Base-by-base conservation (phyloP, 352 stramenopile species). In the Aphanomyces euteiches region DNA sequence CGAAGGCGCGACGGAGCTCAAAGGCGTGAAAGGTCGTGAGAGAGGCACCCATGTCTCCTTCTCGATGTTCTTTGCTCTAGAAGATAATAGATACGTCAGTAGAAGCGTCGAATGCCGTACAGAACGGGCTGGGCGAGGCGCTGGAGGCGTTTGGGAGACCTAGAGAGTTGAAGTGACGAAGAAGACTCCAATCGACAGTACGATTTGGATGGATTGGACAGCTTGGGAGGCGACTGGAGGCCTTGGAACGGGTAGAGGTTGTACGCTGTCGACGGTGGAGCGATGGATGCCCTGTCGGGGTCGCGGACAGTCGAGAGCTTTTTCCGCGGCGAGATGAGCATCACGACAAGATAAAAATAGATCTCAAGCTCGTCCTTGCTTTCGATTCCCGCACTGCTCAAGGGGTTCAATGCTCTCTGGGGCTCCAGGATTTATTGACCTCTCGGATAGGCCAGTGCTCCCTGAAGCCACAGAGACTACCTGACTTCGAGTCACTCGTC, bases 191-290 rank as follows among this genome's bases (percentile, higher is more conserved):
- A 13, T 34, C 17, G 34, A 8, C 7, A 19, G 57, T 67, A 67
- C 59, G 38, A 40, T 56, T 70, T 70, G 3, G 47, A 28, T 13
- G 54, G 19, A 7, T 37, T 12, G 54, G 54, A 37, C 10, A 15
- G 17, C n/a, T 61, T 70, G 54, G 64, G 64, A 15, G 64, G 53
- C 5, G 53, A 56, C 47, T 70, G 64, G 13, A 70, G 39, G n/a
- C 64, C 64, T 17, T 70, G 64, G 54, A 70, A 70, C 54, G 64
- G 64, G 38, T 70, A 70, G 34, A 61, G 7, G 3, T 70, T 70
- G 54, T 70, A 70, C 21, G 64, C n/a, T 28, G 36, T 47, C 15
- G 47, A n/a, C 37, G 28, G 43, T 19, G 47, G 1, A 21, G 47
- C 13, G 17, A 41, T 21, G 5, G n/a, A 63, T 6, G 40, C 43